Percentiles rank a stretch among this genome's conserved stretches.
phyloP scores from a whole-genome alignment of 352 stramenopile species.

The Phytopythium kandeliae region DNA sequence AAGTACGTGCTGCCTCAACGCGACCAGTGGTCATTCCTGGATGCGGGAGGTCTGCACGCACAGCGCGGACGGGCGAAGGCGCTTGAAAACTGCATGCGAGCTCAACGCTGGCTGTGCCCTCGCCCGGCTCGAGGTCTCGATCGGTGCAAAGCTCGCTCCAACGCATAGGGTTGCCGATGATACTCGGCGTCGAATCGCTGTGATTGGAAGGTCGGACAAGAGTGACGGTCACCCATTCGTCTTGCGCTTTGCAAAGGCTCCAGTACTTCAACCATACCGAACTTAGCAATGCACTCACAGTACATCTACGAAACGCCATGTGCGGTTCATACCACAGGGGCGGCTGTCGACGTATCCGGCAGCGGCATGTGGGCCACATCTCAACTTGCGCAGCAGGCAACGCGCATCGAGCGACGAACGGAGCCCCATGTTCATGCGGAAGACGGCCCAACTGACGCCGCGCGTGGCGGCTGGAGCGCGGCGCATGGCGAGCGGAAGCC shows the following conservation, averaged over 20 bases:
- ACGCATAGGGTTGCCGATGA: too few species aligned
- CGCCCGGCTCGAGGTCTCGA: too few species aligned
- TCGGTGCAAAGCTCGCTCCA: too few species aligned
- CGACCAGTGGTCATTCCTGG: too few species aligned
- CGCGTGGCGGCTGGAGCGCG: constrained; percentile 20
- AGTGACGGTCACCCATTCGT: constrained; percentile 1
- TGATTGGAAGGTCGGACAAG: constrained; percentile 6
- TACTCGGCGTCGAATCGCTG: background rate
- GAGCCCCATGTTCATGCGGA: constrained; percentile 17
- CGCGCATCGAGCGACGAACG: background rate
- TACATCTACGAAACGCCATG: background rate
- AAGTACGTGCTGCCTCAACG: too few species aligned
- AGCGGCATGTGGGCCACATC: background rate
- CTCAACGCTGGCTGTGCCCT: too few species aligned
- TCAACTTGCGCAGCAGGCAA: constrained; percentile 13
- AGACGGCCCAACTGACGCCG: constrained; percentile 15
- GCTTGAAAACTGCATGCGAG: too few species aligned
- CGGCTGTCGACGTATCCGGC: background rate
- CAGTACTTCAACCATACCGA: background rate
- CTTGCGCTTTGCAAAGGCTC: background rate
- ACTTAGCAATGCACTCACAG: background rate
- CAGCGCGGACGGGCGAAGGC: too few species aligned
- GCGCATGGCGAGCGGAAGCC: constrained; percentile 40
- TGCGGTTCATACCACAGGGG: background rate
- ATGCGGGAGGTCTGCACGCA: too few species aligned